Evolutionary conservation across 176 grass and related monocot genomes (phyloP), one percentile per base, ranked within the genome.

Genomic region (Juncus inflexus): DNA sequence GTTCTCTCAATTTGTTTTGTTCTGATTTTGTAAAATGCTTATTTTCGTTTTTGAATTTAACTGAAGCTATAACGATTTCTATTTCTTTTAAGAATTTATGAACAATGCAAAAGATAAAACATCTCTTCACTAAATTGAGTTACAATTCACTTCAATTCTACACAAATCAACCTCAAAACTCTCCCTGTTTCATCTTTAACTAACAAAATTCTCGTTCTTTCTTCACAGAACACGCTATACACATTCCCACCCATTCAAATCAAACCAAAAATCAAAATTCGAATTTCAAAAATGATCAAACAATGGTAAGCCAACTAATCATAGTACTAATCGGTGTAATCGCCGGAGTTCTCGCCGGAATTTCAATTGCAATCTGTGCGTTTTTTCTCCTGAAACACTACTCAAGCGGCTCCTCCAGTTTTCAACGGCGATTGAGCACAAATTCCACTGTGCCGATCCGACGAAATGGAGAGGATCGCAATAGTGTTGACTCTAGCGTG

Each of bases 401-500:
- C 70, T 65, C 68, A 53, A 78, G 75, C 41, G 77, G 64, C 4
- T 74, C 12, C 42, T 49, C 61, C 56, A 12, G 12, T 56, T 65
- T 50, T 11, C 69, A 35, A 64, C 61, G 63, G 36, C 74, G 79
- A 50, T 78, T 78, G 52, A 50, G 72, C 37, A 56, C 49, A 35
- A 77, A 75, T 19, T 38, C 78, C 11, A 74, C 85, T 63, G 62
- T 80, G 38, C 81, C 76, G 9, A 60, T 84, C 36, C 80, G 85
- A 41, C 65, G 52, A 62, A 78, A 72, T 75, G 78, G 80, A 59
- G 4, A 67, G 77, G 66, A 77, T 61, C 2, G 55, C 41, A 59
- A 49, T 35, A 77, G 47, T 78, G 37, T 81, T 19, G 78, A 82
- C 37, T 99, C 85, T 60, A 84, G 75, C 72, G 83, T 83, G 37